Percentiles rank a stretch among this genome's conserved stretches.
Conservation (phyloP, 23 red algal species). For the Agarophyton chilense region DNA sequence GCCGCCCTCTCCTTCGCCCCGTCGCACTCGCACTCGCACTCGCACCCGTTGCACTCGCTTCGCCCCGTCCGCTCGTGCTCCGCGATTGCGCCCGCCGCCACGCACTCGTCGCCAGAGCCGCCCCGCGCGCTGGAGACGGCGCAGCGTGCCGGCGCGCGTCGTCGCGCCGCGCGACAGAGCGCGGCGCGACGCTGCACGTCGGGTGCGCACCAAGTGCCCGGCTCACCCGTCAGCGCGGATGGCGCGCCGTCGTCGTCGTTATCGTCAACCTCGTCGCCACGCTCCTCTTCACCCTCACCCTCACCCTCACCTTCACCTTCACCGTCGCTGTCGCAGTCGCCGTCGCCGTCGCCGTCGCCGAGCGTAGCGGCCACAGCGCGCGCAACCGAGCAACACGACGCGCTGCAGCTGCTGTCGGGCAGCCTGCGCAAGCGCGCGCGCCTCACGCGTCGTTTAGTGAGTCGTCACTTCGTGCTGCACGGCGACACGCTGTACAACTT, state of each 20-base stretch:
- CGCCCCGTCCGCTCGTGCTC: not conserved
- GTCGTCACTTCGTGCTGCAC: conserved; percentile 10
- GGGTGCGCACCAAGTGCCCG: not conserved
- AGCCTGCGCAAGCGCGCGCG: conserved; percentile 7
- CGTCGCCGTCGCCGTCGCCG: not conserved
- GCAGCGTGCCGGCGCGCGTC: not conserved
- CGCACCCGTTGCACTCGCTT: no score
- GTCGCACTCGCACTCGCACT: no score
- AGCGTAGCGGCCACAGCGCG: not conserved
- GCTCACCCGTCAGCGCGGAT: conserved; percentile 1
- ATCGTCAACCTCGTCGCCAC: not conserved
- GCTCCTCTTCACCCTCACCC: not conserved
- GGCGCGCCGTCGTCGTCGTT: not conserved
- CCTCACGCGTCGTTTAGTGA: conserved; percentile 4
- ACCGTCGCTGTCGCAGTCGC: not conserved
- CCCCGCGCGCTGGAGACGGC: not conserved
- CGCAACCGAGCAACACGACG: not conserved
- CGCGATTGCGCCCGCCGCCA: not conserved
- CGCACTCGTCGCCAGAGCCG: not conserved
- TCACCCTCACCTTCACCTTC: not conserved
- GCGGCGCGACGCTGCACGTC: not conserved
- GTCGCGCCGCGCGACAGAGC: conserved; percentile 8
- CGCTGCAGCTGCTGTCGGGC: not conserved
- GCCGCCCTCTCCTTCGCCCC: no score
- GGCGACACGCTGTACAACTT: conserved; percentile 40